Evolutionary conservation across 805 yeast genomes (phyloP), one percentile per base, ranked within the genome.

Genomic region (Candida qinlingensis): DNA sequence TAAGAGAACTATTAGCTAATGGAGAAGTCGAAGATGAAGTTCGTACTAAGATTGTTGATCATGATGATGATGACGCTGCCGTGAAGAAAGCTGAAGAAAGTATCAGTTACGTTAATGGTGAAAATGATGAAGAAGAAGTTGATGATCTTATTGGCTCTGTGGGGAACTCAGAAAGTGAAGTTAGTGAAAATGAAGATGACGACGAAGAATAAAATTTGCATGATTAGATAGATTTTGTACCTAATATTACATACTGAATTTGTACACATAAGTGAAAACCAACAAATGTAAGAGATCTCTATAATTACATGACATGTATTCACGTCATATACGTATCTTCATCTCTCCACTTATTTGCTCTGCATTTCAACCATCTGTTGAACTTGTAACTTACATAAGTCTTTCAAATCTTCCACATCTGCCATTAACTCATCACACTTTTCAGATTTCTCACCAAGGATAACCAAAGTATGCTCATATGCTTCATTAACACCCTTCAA

Each of bases 371-470:
- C 81, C 79, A 92, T 75, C 55, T 91, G 94, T 64, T 87, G 95
- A 40, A 92, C 91, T 66, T 92, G 99, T 53, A 77, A 77, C 52
- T 80, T 75, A 64, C 89, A 77, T 71, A 94, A 72, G 42, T 87
- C 95, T 66, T 94, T 94, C 66, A 92, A 73, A 66, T 94, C 99
- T 5, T 73, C 76, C 13, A 94, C 92, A 61, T 94, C 99, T 7
- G 95, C 96, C 54, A 75, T 77, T 41, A 94, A 73, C 65, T 94
- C 99, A 48, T 82, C 86, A 5, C 87, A 92, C 53, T 73, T 75
- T 63, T 95, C 99, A 6, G 88, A 76, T 62, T 90, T 90, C 61
- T 91, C 97, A 6, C 96, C 96, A 12, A 92, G 72, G 49, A 87
- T 62, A 56, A 81, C 86, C 41, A 90, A 67, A 43, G 87, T 76